Base-by-base conservation (phyloP, 2,329 filamentous ascomycete genomes). In the Hymenoscyphus occultus region DNA sequence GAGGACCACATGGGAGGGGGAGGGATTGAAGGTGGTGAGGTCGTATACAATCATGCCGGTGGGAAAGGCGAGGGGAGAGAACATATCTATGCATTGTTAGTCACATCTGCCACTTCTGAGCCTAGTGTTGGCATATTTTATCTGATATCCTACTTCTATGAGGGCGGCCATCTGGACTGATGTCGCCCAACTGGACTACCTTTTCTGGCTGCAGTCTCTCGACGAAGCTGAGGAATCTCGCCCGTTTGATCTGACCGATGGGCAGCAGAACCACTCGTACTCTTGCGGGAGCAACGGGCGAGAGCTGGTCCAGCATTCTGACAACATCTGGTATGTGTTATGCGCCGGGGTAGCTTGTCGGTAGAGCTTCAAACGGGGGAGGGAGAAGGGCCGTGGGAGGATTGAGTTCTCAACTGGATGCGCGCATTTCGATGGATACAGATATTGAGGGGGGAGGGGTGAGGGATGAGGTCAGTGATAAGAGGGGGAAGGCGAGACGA, bases 201-300 rank as follows among this genome's bases (percentile, higher is more conserved):
- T 90, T 88, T 77, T 96, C 90, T 70, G 85, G 81, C 75, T 90
- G 88, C 67, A 99, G 82, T 73, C 92, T 86, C 68, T 90, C 85
- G 69, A 94, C 84, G 76, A 97, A 96, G 69, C 84, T 83, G 71
- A 88, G 79, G 78, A 97, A 98, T 66, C 91, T 86, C 62, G 90
- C 88, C 67, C 89, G 86, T 76, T 89, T 93, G 77, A 98, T 95
- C 75, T 86, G 89, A 62, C 94, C 94, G 71, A 96, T 83, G 63
- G 95, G 95, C 67, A 98, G 82, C 66, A 97, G 85, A 72, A 97
- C 86, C 68, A 90, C 92, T 81, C 91, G 91, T 76, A 98, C 87
- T 84, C 91, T 90, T 80, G 93, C 94, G 76, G 93, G 93, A 78
- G 93, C 91, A 81, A 93, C 88, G 78, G 94, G 93, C 77, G 93